Evolutionary conservation across 345 rosid species (phyloP).

Genomic region (Populus simonii): DNA sequence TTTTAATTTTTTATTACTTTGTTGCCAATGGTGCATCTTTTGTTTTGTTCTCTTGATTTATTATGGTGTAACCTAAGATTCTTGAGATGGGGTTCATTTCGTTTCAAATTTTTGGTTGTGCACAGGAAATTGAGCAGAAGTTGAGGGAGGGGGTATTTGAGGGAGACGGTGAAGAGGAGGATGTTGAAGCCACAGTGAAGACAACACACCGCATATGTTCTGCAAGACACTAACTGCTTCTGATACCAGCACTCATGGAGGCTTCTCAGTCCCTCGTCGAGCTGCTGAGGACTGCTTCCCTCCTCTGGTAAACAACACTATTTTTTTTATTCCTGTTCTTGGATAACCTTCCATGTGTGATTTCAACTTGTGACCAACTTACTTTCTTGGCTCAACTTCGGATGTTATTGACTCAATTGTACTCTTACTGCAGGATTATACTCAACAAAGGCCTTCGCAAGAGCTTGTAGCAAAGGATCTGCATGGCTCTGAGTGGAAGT

Average conservation of each 20-base stretch:
- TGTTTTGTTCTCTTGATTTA: not conserved
- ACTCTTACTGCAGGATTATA: conserved; percentile 64
- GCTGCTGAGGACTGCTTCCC: conserved; percentile 99
- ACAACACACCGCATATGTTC: conserved; percentile 89
- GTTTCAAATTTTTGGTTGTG: not conserved
- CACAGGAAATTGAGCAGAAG: conserved; percentile 52
- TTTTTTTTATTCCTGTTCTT: not conserved
- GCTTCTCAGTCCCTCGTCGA: conserved; percentile 97
- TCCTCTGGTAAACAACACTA: conserved; percentile 59
- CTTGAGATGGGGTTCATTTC: conserved; percentile 8
- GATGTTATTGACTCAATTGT: conserved; percentile 6
- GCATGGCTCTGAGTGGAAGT: conserved; percentile 92
- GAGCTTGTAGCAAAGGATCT: conserved; percentile 97
- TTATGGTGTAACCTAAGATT: not conserved
- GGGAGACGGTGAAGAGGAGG: conserved; percentile 65
- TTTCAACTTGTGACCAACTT: not conserved
- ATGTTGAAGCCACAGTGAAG: conserved; percentile 53
- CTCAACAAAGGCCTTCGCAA: conserved; percentile 93
- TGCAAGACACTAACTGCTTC: conserved; percentile 99
- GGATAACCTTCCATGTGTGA: not conserved
- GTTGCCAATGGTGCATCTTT: not conserved
- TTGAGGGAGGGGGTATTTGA: conserved; percentile 49
- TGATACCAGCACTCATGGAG: conserved; percentile 99
- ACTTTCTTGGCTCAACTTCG: not conserved
- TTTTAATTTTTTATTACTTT: not conserved